phyloP scores from a whole-genome alignment of 306 rosid genomes.

The Neltuma alba region DNA sequence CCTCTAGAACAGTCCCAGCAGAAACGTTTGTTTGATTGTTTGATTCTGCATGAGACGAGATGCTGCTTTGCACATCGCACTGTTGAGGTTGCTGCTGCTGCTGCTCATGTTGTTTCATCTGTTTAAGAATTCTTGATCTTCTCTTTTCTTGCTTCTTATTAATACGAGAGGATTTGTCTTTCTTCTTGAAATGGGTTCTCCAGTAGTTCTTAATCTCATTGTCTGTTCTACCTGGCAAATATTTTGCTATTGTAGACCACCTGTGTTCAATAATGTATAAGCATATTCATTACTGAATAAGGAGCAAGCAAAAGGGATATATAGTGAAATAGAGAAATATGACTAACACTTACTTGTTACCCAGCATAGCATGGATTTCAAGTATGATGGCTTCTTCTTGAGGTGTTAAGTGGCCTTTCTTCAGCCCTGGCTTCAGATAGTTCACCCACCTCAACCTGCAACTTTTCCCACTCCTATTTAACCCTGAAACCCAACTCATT shows the following conservation, averaged over 20 bases:
- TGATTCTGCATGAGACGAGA: background rate
- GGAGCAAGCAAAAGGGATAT: background rate
- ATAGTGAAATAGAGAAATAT: background rate
- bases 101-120: conserved; percentile 15
- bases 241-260: conserved; percentile 84
- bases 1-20: conserved; percentile 6
- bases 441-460: conserved; percentile 88
- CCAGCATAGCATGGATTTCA: conserved; percentile 70
- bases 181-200: conserved; percentile 76
- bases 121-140: conserved; percentile 37
- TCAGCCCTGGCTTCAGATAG: conserved; percentile 77
- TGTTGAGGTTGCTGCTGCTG: conserved; percentile 18
- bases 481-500: conserved; percentile 38
- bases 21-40: conserved; percentile 25
- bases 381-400: conserved; percentile 63
- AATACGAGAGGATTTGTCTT: conserved; percentile 35
- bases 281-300: no score
- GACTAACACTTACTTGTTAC: conserved; percentile 62
- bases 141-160: conserved; percentile 40
- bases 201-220: conserved; percentile 77
- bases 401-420: conserved; percentile 65
- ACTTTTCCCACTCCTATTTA: conserved; percentile 78
- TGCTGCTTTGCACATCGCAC: background rate
- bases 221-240: conserved; percentile 83
- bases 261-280: conserved; percentile 25